Evolutionary conservation across 2,329 filamentous ascomycete genomes (phyloP), one percentile per base, ranked within the genome.

Genomic region (Harringtonia aguacate): DNA sequence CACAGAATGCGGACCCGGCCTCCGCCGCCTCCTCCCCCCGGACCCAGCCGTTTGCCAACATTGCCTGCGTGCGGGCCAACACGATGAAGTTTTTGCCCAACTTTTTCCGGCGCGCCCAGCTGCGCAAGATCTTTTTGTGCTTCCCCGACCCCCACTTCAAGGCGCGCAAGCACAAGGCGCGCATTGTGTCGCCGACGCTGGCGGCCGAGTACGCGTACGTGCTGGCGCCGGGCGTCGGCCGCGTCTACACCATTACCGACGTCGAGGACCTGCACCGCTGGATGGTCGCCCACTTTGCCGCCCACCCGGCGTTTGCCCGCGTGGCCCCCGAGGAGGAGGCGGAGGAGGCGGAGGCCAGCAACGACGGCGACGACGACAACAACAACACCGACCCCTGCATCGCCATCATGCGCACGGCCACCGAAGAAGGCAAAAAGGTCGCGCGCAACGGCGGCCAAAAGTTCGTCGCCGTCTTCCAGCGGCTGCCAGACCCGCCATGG

Each of bases 31-130:
- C 35, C 14, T 29, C 46, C 15, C 6, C 30, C 29, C 18, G 45
- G 7, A 58, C 60, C 24, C 62, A 65, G 41, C 62, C 68, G 38
- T 97, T 87, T 61, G 83, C 94, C 58, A 98, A 98, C 61, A 82
- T 90, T 43, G 81, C 84, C 29, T 94, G 87, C 58, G 70, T 98
- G 39, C 82, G 92, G 49, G 86, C 86, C 52, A 98, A 98, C 67
- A 86, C 87, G 6, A 98, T 98, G 92, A 98, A 98, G 62, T 98
- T 97, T 63, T 70, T 98, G n/a, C 90, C 94, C 49, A 97, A 98
- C 60, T 95, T 95, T 71, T 97, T 98, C 70, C 69, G 66, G 44
- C 84, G 81, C 56, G 71, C 67, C 14, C 89, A 95, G 60, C 77
- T 98, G 14, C 77, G 74, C 50, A 94, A 94, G 59, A 86, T 97